A percentile compares a stretch with the other conserved stretches of the same genome.
phyloP scores from a whole-genome alignment of 495 filamentous ascomycete species.

The Cladorrhinum samala region DNA sequence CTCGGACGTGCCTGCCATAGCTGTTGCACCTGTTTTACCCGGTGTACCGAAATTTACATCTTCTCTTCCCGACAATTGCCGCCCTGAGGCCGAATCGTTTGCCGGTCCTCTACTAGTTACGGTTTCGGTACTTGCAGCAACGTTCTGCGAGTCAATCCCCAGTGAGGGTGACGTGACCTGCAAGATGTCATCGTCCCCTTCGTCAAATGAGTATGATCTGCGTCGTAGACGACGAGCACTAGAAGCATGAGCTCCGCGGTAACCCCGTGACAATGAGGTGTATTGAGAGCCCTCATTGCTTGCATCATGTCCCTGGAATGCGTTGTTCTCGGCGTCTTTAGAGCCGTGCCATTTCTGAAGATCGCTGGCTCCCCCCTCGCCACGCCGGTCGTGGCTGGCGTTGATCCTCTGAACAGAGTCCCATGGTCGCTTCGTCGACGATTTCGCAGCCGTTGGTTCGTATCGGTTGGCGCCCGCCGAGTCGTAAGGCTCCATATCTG shows the following conservation, averaged over 20 bases:
- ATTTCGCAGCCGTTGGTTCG: no score
- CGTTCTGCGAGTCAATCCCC: no score
- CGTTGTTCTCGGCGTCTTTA: no score
- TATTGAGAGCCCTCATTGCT: background rate
- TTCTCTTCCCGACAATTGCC: background rate
- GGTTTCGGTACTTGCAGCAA: no score
- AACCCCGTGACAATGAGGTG: background rate
- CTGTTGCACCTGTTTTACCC: background rate
- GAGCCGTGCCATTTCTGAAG: no score
- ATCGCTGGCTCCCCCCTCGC: no score
- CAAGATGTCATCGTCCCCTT: conserved; percentile 13
- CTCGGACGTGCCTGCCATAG: background rate
- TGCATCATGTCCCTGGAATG: no score
- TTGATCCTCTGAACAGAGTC: no score
- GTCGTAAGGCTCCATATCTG: background rate
- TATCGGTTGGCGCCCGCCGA: background rate
- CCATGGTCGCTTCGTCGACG: no score
- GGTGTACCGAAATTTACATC: background rate
- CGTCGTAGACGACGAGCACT: background rate
- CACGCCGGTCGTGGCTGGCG: no score
- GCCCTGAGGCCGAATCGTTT: no score
- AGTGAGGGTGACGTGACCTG: conserved; percentile 1
- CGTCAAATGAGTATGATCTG: conserved; percentile 15
- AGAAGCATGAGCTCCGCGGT: background rate
- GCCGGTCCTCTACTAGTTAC: no score